Conservation (phyloP, 306 rosid species). For the Rubus idaeus region DNA sequence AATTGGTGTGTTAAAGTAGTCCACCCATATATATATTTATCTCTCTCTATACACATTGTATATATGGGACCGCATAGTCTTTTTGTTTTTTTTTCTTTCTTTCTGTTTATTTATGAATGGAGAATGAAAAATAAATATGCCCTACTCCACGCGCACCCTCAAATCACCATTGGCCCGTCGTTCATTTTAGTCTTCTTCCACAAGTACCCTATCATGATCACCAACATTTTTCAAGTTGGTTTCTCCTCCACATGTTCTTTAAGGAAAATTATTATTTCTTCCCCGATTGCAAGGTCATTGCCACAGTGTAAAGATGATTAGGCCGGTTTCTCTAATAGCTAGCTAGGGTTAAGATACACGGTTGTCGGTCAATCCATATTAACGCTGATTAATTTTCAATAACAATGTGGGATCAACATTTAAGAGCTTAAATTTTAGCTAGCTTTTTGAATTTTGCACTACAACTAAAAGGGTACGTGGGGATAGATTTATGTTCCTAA, state of each 20-base stretch:
- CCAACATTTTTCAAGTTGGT: neutral
- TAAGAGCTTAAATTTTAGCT: neutral
- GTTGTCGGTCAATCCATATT: neutral
- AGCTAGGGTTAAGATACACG: neutral
- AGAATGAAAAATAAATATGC: constrained; percentile 21
- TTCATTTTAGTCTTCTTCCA: constrained; percentile 6
- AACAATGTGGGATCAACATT: neutral
- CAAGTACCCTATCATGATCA: constrained; percentile 9
- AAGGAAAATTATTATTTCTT: neutral
- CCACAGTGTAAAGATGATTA: neutral
- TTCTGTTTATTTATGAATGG: neutral
- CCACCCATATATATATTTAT: constrained; percentile 53
- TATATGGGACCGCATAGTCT: constrained; percentile 13
- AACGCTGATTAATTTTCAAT: neutral
- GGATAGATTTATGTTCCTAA: no score
- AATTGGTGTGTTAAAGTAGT: constrained; percentile 54
- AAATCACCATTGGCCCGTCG: neutral
- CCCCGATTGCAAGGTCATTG: constrained; percentile 4
- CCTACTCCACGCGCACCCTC: constrained; percentile 29
- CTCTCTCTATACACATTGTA: neutral
- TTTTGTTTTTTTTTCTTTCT: constrained; percentile 1
- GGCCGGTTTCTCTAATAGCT: neutral
- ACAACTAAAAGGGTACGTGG: no score
- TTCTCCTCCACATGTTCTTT: constrained; percentile 20
- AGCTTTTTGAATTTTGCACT: neutral